Percentiles rank a stretch among this genome's conserved stretches.
These are phyloP conservation scores for Elsinoe necatrix DNA, from an alignment of 2,329 filamentous ascomycete genomes.

Conservation along the genomic window DNA sequence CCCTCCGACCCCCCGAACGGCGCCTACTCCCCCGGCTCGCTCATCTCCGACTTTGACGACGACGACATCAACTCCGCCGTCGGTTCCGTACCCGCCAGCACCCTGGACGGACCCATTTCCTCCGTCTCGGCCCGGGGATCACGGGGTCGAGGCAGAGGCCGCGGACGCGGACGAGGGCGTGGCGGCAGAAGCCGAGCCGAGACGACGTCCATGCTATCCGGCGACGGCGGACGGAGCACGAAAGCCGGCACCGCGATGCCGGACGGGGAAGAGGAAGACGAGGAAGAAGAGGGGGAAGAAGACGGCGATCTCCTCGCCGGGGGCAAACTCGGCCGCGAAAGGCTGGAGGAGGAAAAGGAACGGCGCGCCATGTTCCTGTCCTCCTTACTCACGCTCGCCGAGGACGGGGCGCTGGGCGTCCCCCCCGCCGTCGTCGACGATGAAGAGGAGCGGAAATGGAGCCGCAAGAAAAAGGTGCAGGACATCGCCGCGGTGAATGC, in stretches of 20 bases:
- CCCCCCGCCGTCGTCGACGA: conserved; percentile 33
- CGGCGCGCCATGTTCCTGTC: conserved; percentile 48
- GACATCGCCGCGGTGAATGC: conserved; percentile 60
- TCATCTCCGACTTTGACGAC: conserved; percentile 22
- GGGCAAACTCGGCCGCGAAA: conserved; percentile 46
- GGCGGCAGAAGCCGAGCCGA: conserved; percentile 17
- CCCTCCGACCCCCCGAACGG: conserved; percentile 40
- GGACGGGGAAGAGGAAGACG: conserved; percentile 40
- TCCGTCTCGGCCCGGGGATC: conserved; percentile 19
- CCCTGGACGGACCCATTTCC: neutral
- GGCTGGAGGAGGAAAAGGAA: conserved; percentile 59
- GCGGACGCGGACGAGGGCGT: conserved; percentile 14
- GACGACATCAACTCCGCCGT: conserved; percentile 31
- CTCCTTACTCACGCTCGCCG: neutral
- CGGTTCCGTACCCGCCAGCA: conserved; percentile 13
- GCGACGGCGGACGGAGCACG: conserved; percentile 16
- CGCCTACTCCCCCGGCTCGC: conserved; percentile 19
- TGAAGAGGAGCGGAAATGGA: neutral
- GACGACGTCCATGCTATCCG: conserved; percentile 16
- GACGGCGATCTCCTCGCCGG: conserved; percentile 50
- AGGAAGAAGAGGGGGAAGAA: conserved; percentile 51
- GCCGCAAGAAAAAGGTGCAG: conserved; percentile 35
- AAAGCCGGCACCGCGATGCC: conserved; percentile 27
- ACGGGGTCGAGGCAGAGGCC: conserved; percentile 37
- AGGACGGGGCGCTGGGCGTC: neutral